Evolutionary conservation across 2,329 filamentous ascomycete species (phyloP).

Genomic region (Lachnellula hyalina): DNA sequence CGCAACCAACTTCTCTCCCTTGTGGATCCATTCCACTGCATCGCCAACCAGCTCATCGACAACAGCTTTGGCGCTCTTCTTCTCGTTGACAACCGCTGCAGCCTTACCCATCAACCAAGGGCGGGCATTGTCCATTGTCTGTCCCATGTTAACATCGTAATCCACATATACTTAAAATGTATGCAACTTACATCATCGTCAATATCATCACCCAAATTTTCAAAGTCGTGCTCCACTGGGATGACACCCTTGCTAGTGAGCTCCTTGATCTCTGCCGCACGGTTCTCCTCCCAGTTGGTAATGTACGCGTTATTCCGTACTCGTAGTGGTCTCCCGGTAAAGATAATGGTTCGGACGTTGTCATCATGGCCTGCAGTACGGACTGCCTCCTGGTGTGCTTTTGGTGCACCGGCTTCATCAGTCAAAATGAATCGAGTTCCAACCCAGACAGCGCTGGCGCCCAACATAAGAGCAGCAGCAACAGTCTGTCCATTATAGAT

Average conservation of each 20-base stretch:
- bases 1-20: constrained; percentile 61
- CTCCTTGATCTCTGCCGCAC: constrained; percentile 83
- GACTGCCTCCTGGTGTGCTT: constrained; percentile 93
- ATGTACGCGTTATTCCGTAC: constrained; percentile 95
- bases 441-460: constrained; percentile 90
- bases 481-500: constrained; percentile 89
- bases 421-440: constrained; percentile 92
- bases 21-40: constrained; percentile 65
- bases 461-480: constrained; percentile 87
- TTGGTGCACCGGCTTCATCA: constrained; percentile 90
- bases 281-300: constrained; percentile 91
- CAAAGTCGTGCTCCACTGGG: constrained; percentile 90
- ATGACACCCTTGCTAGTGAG: constrained; percentile 84
- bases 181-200: constrained; percentile 32
- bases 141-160: constrained; percentile 55
- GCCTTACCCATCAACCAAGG: constrained; percentile 97
- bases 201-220: constrained; percentile 71
- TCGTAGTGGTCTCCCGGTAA: constrained; percentile 91
- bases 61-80: constrained; percentile 83
- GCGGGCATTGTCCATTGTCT: constrained; percentile 84
- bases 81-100: constrained; percentile 87
- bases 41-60: constrained; percentile 91
- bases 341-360: constrained; percentile 95
- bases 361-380: constrained; percentile 89
- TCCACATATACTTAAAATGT: background rate